Evolutionary conservation across 2,329 filamentous ascomycete species (phyloP).

Genomic region (Madurella fahalii): DNA sequence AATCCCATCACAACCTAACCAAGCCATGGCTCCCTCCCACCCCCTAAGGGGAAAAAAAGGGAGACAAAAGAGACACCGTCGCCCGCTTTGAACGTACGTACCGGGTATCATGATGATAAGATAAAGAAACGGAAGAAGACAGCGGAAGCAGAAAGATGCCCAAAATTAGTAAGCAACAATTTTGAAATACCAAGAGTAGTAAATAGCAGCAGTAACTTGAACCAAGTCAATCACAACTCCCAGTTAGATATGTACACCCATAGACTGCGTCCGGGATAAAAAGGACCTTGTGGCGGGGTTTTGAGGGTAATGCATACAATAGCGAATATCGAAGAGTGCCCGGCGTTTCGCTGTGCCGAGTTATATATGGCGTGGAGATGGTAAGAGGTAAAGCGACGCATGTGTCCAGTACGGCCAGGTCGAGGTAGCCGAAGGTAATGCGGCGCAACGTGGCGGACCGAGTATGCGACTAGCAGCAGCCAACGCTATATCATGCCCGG

Average conservation of each 20-base stretch:
- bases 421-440: no score
- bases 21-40: no score
- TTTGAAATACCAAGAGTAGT: no score
- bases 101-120: conserved; percentile 23
- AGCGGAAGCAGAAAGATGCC: neutral
- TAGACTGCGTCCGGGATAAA: no score
- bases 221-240: no score
- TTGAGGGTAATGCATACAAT: no score
- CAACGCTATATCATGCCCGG: conserved; percentile 25
- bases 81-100: conserved; percentile 23
- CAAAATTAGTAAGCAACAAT: neutral
- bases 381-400: neutral
- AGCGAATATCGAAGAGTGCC: no score
- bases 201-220: no score
- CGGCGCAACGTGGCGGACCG: neutral
- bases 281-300: no score
- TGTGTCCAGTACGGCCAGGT: neutral
- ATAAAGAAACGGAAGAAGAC: conserved; percentile 10
- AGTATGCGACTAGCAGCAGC: neutral
- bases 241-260: neutral
- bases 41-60: neutral
- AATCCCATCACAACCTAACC: no score
- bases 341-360: neutral
- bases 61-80: conserved; percentile 20
- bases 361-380: conserved; percentile 2